A percentile compares a stretch with the other conserved stretches of the same genome.
phyloP scores from a whole-genome alignment of 2,329 filamentous ascomycete genomes.

The Coniochaeta hoffmannii region DNA sequence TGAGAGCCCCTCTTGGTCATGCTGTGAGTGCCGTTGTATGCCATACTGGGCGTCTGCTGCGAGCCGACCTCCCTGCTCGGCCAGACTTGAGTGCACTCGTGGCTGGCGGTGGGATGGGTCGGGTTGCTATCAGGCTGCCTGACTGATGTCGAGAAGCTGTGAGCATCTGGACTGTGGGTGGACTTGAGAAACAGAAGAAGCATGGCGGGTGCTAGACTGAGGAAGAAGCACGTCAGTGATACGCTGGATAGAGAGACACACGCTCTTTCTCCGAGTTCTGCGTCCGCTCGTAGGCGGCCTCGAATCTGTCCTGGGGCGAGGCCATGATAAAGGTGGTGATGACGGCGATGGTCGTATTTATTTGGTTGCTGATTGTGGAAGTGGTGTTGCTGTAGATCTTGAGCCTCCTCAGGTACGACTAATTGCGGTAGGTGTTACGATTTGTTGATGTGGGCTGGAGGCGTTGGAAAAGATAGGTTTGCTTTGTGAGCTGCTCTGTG shows the following conservation, averaged over 20 bases:
- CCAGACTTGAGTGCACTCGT: background rate
- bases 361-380: background rate
- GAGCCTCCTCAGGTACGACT: too few species aligned
- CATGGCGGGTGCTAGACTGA: too few species aligned
- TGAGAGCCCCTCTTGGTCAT: background rate
- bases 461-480: too few species aligned
- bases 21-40: background rate
- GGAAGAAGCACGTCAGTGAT: background rate
- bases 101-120: background rate
- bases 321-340: background rate
- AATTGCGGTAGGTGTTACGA: background rate
- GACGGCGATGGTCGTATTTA: too few species aligned
- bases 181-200: background rate
- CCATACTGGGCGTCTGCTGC: background rate
- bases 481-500: too few species aligned
- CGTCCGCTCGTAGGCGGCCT: background rate
- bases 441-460: background rate
- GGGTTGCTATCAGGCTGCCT: background rate
- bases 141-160: background rate
- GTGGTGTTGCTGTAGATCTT: background rate
- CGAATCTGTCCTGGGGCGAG: background rate
- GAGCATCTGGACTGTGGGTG: background rate
- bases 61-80: background rate
- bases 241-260: background rate
- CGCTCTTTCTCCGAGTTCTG: background rate